phyloP scores from a whole-genome alignment of 768 basidiomycete species.

The Guyanaporus albipodus region DNA sequence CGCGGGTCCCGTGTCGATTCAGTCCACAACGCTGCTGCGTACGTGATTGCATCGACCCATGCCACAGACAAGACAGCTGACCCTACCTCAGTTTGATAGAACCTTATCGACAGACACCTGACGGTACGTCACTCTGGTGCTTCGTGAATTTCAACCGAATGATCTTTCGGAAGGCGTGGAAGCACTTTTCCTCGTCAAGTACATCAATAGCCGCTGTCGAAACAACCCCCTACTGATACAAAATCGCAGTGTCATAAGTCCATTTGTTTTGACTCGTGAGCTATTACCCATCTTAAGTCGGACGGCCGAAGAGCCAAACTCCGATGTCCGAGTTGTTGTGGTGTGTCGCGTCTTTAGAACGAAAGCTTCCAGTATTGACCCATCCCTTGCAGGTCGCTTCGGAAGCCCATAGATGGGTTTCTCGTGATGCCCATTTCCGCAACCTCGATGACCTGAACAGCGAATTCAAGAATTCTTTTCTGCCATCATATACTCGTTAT shows the following conservation, averaged over 20 bases:
- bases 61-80: conserved; percentile 8
- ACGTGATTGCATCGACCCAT: conserved; percentile 6
- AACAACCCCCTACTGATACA: not conserved
- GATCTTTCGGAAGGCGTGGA: conserved; percentile 32
- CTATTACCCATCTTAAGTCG: conserved; percentile 49
- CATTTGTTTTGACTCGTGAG: conserved; percentile 50
- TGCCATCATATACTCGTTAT: conserved; percentile 28
- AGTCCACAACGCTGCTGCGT: conserved; percentile 61
- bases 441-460: conserved; percentile 36
- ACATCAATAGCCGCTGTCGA: not conserved
- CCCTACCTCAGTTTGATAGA: conserved; percentile 16
- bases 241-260: conserved; percentile 44
- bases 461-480: conserved; percentile 25
- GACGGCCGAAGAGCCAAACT: conserved; percentile 43
- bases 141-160: not conserved
- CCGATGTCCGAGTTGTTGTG: conserved; percentile 60
- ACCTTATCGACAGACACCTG: conserved; percentile 19
- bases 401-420: conserved; percentile 19
- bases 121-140: conserved; percentile 18
- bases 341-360: conserved; percentile 31
- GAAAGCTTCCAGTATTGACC: not conserved
- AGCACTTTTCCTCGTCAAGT: conserved; percentile 45
- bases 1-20: not conserved
- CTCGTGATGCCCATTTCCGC: conserved; percentile 25
- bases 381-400: conserved; percentile 34